Conservation (phyloP, 257 asterid species). For the Prunella vulgaris region DNA sequence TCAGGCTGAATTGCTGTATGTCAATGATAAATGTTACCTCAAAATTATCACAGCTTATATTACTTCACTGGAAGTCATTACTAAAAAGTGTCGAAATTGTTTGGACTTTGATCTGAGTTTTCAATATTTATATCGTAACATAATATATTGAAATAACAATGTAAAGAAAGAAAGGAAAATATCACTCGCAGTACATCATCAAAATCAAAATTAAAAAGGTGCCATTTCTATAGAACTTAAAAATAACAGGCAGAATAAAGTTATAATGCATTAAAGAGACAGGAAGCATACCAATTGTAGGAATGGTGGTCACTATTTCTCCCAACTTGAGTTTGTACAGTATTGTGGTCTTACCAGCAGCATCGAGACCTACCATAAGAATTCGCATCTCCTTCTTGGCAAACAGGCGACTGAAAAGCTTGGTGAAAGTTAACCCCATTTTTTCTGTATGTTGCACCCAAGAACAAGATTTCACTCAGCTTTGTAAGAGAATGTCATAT, state of each 20-base stretch:
- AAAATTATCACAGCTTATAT: background rate
- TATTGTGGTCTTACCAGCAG: slow-evolving; percentile 85
- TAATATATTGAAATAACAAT: background rate
- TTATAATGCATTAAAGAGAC: background rate
- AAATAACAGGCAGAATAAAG: background rate
- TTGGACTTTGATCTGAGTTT: background rate
- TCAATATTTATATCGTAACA: background rate
- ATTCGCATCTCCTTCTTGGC: slow-evolving; percentile 85
- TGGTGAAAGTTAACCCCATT: slow-evolving; percentile 73
- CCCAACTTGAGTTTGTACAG: slow-evolving; percentile 83
- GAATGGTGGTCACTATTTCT: slow-evolving; percentile 73
- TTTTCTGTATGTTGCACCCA: slow-evolving; percentile 28
- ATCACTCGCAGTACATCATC: background rate
- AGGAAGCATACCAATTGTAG: slow-evolving; percentile 60
- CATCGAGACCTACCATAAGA: slow-evolving; percentile 84
- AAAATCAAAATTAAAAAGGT: background rate
- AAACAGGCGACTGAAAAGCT: slow-evolving; percentile 71
- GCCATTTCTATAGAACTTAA: background rate
- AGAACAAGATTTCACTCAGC: background rate
- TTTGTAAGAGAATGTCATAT: background rate
- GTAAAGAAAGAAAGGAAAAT: too few species aligned
- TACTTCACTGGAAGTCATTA: background rate
- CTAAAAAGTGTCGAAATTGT: background rate
- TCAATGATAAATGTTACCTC: background rate
- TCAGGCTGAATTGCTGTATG: background rate